Conservation (phyloP, 2,329 filamentous ascomycete species). For the Plenodomus biglobosus region DNA sequence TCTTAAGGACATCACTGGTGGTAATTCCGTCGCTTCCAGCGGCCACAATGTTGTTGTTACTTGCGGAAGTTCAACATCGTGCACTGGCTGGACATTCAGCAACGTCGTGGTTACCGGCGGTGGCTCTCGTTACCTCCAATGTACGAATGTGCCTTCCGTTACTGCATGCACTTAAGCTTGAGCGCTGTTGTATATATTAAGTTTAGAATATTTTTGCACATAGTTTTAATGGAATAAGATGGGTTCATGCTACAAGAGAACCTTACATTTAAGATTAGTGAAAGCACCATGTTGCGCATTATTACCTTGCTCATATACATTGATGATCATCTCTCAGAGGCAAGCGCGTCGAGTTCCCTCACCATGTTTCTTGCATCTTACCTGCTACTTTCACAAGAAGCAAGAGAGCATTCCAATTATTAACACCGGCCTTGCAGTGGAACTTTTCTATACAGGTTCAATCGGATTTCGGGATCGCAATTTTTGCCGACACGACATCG, state of each 20-base stretch:
- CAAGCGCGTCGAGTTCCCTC: too few relatives aligned
- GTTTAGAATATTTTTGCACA: neutral
- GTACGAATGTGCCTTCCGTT: conserved; percentile 38
- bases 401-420: neutral
- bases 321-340: too few relatives aligned
- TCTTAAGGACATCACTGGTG: conserved; percentile 47
- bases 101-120: conserved; percentile 47
- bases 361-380: too few relatives aligned
- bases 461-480: too few relatives aligned
- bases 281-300: too few relatives aligned
- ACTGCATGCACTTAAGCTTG: conserved; percentile 19
- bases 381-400: too few relatives aligned
- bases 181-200: too few relatives aligned
- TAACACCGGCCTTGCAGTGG: neutral
- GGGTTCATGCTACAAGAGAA: too few relatives aligned
- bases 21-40: conserved; percentile 31
- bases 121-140: conserved; percentile 33
- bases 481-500: too few relatives aligned
- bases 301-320: too few relatives aligned
- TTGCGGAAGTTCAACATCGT: conserved; percentile 54
- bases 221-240: neutral
- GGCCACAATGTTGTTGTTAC: conserved; percentile 56
- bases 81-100: conserved; percentile 58
- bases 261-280: too few relatives aligned
- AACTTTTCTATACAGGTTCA: neutral